Conservation (phyloP, 2,329 filamentous ascomycete species). For the Botrytis tulipae region DNA sequence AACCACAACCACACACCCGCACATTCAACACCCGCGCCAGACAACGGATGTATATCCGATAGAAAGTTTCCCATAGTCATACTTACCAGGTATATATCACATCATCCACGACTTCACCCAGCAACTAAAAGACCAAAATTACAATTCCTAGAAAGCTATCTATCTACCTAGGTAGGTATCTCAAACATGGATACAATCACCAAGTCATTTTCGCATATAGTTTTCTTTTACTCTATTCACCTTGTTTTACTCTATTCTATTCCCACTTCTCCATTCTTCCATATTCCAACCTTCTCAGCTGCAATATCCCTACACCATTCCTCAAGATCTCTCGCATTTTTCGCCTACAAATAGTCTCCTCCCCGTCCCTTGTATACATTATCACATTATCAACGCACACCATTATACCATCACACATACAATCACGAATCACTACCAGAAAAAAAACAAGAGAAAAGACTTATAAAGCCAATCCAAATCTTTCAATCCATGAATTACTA, state of each 20-base stretch:
- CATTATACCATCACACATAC: background rate
- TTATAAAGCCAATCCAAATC: background rate
- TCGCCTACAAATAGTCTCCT: background rate
- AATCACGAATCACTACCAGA: background rate
- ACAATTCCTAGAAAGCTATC: too few relatives aligned
- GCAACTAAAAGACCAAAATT: too few relatives aligned
- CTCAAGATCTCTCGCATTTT: background rate
- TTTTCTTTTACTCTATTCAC: background rate
- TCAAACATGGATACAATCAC: too few relatives aligned
- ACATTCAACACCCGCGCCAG: background rate
- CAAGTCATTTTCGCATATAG: too few relatives aligned
- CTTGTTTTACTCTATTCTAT: background rate
- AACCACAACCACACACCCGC: background rate
- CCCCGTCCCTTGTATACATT: background rate
- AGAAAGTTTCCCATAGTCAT: too few relatives aligned
- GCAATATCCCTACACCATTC: background rate
- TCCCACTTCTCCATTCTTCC: too few relatives aligned
- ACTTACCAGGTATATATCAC: too few relatives aligned
- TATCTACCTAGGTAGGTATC: too few relatives aligned
- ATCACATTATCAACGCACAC: too few relatives aligned
- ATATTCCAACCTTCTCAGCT: background rate
- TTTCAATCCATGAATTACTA: slow-evolving; percentile 3
- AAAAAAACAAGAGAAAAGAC: background rate
- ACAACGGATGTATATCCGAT: background rate
- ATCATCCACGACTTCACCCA: too few relatives aligned